A percentile compares a stretch with the other conserved stretches of the same genome.
Evolutionary conservation across 2,329 filamentous ascomycete genomes (phyloP).

Genomic region (Diaporthe velutina): DNA sequence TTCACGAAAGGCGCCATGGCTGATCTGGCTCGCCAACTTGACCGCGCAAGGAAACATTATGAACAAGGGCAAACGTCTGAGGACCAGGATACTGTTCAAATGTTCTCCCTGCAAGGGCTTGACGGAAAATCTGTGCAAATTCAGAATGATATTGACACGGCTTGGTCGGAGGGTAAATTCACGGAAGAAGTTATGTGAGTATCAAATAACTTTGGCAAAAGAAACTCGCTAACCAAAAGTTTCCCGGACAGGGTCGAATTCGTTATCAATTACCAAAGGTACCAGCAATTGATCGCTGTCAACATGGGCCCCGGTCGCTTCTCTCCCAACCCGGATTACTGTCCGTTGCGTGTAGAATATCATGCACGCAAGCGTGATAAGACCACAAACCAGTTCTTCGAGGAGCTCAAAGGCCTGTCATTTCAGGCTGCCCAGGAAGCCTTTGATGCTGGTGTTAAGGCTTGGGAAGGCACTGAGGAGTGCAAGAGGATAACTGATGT

Average conservation of each 20-base stretch:
- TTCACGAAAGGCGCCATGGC: neutral
- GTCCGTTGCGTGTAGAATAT: neutral
- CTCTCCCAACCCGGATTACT: neutral
- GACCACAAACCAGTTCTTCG: neutral
- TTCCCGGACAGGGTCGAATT: neutral
- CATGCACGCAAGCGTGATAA: neutral
- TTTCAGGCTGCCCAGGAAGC: neutral
- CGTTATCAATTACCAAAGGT: neutral
- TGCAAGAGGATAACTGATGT: neutral
- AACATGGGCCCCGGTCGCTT: neutral
- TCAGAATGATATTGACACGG: neutral
- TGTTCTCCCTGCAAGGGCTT: neutral
- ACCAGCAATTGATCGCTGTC: neutral
- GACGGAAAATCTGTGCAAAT: neutral
- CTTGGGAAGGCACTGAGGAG: neutral
- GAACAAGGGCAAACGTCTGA: neutral
- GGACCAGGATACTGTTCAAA: accelerated
- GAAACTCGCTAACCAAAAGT: neutral
- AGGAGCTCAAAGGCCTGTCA: too few species aligned
- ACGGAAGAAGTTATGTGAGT: neutral
- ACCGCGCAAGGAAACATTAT: neutral
- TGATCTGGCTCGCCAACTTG: neutral
- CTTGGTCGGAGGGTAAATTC: neutral
- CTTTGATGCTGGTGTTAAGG: neutral
- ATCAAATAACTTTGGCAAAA: neutral